These are phyloP conservation scores for Hyaloscypha bicolor DNA, from an alignment of 495 filamentous ascomycete species.

Conservation along the genomic window DNA sequence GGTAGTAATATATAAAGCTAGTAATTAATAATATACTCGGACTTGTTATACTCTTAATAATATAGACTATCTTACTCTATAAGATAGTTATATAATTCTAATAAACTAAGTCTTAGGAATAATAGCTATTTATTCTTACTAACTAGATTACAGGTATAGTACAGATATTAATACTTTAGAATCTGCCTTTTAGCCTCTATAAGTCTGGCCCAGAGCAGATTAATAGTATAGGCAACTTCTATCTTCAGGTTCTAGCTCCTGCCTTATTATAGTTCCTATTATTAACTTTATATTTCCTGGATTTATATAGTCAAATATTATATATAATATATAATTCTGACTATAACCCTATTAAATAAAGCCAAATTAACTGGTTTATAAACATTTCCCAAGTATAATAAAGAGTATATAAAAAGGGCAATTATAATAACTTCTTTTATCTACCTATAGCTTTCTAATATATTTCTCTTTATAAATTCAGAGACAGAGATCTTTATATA, in stretches of 20 bases:
- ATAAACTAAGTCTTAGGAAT: no score
- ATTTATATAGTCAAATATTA: conserved; percentile 41
- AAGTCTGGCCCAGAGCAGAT: conserved; percentile 40
- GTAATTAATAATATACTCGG: conserved; percentile 64
- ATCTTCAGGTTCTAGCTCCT: conserved; percentile 38
- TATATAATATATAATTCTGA: conserved; percentile 5
- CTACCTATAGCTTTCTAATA: no score
- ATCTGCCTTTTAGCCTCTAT: conserved; percentile 40
- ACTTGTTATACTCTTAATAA: no score
- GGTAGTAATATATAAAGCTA: conserved; percentile 15
- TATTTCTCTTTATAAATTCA: no score
- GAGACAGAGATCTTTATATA: no score
- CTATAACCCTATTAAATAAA: no score
- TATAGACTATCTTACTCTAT: no score
- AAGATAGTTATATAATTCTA: no score
- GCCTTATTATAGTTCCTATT: conserved; percentile 9
- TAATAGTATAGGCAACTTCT: conserved; percentile 44
- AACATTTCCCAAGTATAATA: conserved; percentile 23
- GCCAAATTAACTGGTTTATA: conserved; percentile 43
- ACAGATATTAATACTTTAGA: conserved; percentile 38
- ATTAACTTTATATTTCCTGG: conserved; percentile 44
- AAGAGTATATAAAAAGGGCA: no score
- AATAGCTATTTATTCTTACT: neutral
- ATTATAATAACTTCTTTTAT: no score
- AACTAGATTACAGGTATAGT: conserved; percentile 18